Base-by-base conservation (phyloP, 2,329 filamentous ascomycete genomes). In the Ophiocordyceps camponoti-rufipedis region DNA sequence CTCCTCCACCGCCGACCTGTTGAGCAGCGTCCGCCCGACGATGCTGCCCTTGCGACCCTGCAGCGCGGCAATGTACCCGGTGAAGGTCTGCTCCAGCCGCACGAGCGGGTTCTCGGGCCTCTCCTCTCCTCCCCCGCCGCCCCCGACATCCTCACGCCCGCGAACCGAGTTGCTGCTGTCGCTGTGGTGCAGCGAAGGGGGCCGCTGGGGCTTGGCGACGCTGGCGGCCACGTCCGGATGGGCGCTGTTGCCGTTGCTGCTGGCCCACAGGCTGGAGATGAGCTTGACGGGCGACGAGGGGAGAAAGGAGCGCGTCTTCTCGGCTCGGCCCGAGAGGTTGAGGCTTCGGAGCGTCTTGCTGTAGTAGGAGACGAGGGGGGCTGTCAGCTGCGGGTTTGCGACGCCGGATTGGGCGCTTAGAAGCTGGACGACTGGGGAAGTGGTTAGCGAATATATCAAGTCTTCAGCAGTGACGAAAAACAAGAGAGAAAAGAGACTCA, bases 201-300 rank as follows among this genome's bases (percentile, higher is more conserved):
- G 62, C 38, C 64, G 64, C 44, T 63, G 65, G 6, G 8, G 35
- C 35, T n/a, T 18, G 47, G 55, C 49, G 10, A 51, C 50, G 5
- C 54, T 48, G 4, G 60, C 59, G 10, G 53, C 46, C 2, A 51
- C 38, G 19, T 35, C 60, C 33, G 61, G 64, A 49, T 67, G 70
- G 32, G 69, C 71, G 46, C 23, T 5, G 23, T 23, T 23, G 23
- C 23, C 23, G 23, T 23, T 23, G 23, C 71, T 74, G 23, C 77
- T 75, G 16, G n/a, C 16, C 54, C 93, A 77, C 45, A 95, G 75
- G 55, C 74, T 94, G 0, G 88, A 93, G 14, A 96, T 69, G 55
- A 94, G 71, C 59, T 95, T 96, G 43, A 93, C 85, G 0, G 89
- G 88, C 1, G 88, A 95, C n/a, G 81, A 75, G 5, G 79, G 78